phyloP scores from a whole-genome alignment of 2,329 filamentous ascomycete genomes.

The Exserohilum rostratum region DNA sequence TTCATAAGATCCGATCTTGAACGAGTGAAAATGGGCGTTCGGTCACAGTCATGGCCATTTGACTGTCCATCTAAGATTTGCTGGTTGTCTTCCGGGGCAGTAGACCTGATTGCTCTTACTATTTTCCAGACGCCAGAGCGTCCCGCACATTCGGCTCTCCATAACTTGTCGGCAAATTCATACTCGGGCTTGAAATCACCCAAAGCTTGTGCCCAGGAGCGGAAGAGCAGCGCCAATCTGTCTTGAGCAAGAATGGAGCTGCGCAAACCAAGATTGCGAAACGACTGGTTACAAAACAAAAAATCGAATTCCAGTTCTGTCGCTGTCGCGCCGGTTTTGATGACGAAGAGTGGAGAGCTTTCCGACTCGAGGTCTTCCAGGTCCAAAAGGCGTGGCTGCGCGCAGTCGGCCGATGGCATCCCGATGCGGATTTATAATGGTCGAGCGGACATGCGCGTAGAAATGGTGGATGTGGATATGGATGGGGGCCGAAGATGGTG shows the following conservation, averaged over 20 bases:
- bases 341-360: constrained; percentile 30
- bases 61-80: constrained; percentile 3
- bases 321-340: constrained; percentile 15
- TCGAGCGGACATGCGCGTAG: neutral
- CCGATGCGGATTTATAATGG: neutral
- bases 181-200: constrained; percentile 16
- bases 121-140: constrained; percentile 23
- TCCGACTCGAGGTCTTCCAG: constrained; percentile 33
- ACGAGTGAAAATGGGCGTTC: constrained; percentile 6
- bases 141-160: constrained; percentile 26
- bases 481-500: neutral
- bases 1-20: constrained; percentile 16
- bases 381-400: constrained; percentile 17
- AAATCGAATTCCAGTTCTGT: constrained; percentile 23
- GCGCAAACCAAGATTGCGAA: constrained; percentile 18
- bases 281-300: constrained; percentile 31
- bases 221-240: constrained; percentile 28
- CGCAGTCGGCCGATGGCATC: constrained; percentile 9
- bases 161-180: constrained; percentile 23
- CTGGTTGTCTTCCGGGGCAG: neutral
- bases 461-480: neutral
- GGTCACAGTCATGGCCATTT: neutral
- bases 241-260: constrained; percentile 13
- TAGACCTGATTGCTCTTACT: constrained; percentile 13
- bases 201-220: constrained; percentile 36